Conservation (phyloP, 192 early-diverging fungal genomes). For the Dispira simplex region DNA sequence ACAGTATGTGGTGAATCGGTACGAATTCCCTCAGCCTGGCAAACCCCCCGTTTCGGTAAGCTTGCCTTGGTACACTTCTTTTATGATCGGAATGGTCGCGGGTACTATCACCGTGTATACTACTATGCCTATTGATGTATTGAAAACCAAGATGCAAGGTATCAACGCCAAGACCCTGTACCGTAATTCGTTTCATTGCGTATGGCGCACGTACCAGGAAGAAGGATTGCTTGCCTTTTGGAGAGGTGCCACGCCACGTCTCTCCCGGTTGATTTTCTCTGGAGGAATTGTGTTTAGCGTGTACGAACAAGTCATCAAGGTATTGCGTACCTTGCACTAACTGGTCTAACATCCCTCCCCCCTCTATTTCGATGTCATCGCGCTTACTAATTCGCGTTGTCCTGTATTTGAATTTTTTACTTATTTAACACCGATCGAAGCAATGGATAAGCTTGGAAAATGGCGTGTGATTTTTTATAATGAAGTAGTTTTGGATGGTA, state of each 20-base stretch:
- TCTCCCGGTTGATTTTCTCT: conserved; percentile 69
- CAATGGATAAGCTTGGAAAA: background rate
- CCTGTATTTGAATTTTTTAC: background rate
- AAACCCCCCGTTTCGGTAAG: conserved; percentile 16
- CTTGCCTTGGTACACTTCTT: conserved; percentile 39
- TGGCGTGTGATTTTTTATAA: background rate
- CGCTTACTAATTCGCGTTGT: too few species aligned
- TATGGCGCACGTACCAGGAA: conserved; percentile 43
- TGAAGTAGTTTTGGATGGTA: background rate
- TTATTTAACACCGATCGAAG: background rate
- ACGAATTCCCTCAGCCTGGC: background rate
- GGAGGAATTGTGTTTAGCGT: conserved; percentile 17
- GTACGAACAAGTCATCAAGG: conserved; percentile 28
- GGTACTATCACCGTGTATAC: conserved; percentile 89
- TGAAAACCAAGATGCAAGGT: conserved; percentile 96
- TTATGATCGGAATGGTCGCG: conserved; percentile 65
- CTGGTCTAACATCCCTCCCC: background rate
- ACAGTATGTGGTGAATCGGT: conserved; percentile 20
- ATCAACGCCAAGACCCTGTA: conserved; percentile 52
- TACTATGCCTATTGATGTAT: conserved; percentile 95
- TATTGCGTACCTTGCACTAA: conserved; percentile 13
- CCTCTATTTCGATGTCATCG: background rate
- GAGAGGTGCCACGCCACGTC: conserved; percentile 88
- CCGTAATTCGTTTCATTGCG: conserved; percentile 54
- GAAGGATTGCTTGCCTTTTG: conserved; percentile 79